Percentiles rank a stretch among this genome's conserved stretches.
phyloP scores from a whole-genome alignment of 2,329 filamentous ascomycete genomes.

The Pseudopyricularia javanii region DNA sequence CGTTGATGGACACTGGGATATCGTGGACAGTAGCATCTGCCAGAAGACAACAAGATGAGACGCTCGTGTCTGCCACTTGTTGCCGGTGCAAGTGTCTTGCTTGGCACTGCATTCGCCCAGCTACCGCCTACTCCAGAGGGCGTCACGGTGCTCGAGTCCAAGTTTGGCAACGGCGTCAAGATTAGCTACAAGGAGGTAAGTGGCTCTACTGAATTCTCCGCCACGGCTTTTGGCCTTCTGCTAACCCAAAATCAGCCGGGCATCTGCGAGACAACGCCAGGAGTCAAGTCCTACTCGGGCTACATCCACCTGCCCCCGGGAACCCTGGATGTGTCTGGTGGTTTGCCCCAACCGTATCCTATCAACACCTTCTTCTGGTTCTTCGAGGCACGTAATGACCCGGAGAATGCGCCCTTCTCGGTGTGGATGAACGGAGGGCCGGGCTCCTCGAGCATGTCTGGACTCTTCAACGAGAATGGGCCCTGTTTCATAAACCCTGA shows the following conservation, averaged over 20 bases:
- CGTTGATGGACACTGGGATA: neutral
- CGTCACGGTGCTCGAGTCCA: constrained; percentile 22
- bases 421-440: constrained; percentile 51
- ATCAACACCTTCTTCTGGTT: constrained; percentile 33
- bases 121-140: constrained; percentile 24
- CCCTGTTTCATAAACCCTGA: constrained; percentile 36
- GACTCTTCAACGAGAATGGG: constrained; percentile 39
- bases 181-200: constrained; percentile 30
- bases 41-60: neutral
- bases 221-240: too few species aligned
- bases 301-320: constrained; percentile 44
- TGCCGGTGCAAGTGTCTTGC: neutral
- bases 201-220: neutral
- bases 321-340: constrained; percentile 14
- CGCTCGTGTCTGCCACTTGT: neutral
- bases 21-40: neutral
- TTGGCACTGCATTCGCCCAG: constrained; percentile 12
- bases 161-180: constrained; percentile 22
- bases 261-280: constrained; percentile 44
- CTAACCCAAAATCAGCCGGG: constrained; percentile 15
- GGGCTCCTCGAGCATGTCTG: constrained; percentile 39
- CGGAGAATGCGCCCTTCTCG: constrained; percentile 25
- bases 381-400: constrained; percentile 20
- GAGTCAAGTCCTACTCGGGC: constrained; percentile 42
- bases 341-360: constrained; percentile 22